These are phyloP conservation scores for Agaricus blazei DNA, from an alignment of 768 basidiomycete genomes.

Conservation along the genomic window DNA sequence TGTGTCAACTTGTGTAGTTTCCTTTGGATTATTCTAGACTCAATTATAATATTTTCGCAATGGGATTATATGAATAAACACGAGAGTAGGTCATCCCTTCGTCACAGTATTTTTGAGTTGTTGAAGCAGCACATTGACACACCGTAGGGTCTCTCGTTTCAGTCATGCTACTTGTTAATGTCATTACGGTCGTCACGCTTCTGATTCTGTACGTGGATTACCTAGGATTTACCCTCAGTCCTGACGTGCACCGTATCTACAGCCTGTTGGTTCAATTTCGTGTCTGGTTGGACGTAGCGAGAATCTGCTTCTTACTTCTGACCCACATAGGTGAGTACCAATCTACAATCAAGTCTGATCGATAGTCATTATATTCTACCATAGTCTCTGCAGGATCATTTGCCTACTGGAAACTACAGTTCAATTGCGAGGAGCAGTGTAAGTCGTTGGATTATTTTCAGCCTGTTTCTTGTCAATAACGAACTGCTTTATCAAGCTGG, in stretches of 20 bases:
- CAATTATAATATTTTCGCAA: conserved; percentile 20
- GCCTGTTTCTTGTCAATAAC: neutral
- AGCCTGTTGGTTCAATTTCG: conserved; percentile 22
- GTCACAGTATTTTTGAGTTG: neutral
- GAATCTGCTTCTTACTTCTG: conserved; percentile 19
- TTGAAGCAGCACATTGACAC: neutral
- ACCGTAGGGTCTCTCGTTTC: conserved; percentile 20
- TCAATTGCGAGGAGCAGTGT: conserved; percentile 19
- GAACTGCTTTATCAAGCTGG: conserved; percentile 7
- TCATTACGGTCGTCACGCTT: conserved; percentile 22
- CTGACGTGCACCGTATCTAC: neutral
- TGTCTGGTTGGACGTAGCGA: conserved; percentile 26
- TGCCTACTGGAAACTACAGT: conserved; percentile 17
- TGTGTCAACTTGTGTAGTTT: conserved; percentile 20
- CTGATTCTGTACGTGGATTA: conserved; percentile 20
- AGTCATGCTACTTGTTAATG: conserved; percentile 22
- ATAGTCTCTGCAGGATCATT: conserved; percentile 20
- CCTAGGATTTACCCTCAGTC: neutral
- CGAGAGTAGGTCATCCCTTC: conserved; percentile 19
- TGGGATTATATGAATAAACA: conserved; percentile 21
- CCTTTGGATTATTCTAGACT: conserved; percentile 23
- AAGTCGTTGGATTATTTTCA: conserved; percentile 1
- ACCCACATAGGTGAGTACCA: conserved; percentile 15
- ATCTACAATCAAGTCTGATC: neutral
- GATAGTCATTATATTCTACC: neutral